Evolutionary conservation across 2,329 filamentous ascomycete species (phyloP).

Genomic region (Talaromyces sp.): DNA sequence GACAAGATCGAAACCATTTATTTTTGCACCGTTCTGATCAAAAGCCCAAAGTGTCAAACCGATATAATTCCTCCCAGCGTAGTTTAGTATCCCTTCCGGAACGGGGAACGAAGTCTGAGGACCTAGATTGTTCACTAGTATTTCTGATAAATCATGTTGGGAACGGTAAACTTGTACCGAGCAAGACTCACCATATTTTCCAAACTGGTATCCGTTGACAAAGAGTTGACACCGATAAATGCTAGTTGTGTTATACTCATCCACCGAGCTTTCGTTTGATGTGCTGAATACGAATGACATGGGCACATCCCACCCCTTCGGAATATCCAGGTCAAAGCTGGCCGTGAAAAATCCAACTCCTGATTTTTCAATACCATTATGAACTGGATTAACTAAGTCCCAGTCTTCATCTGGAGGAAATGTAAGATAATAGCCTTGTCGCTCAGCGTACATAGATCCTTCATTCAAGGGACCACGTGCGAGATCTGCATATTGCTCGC

Average conservation of each 20-base stretch:
- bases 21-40: conserved; percentile 50
- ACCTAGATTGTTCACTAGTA: conserved; percentile 56
- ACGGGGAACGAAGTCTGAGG: conserved; percentile 67
- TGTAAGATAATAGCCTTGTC: conserved; percentile 25
- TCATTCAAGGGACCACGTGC: conserved; percentile 52
- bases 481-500: conserved; percentile 48
- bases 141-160: not conserved
- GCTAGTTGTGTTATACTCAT: not conserved
- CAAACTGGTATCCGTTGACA: conserved; percentile 72
- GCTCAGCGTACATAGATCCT: conserved; percentile 50
- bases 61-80: conserved; percentile 63
- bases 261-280: not conserved
- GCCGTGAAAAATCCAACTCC: conserved; percentile 3
- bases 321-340: not conserved
- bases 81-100: conserved; percentile 66
- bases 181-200: conserved; percentile 44
- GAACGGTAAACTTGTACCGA: not conserved
- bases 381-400: not conserved
- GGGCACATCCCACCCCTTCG: not conserved
- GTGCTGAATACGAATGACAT: not conserved
- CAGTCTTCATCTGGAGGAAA: not conserved
- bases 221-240: conserved; percentile 59
- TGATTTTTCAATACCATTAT: not conserved
- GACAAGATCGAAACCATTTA: conserved; percentile 32
- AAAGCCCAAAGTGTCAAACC: conserved; percentile 64